phyloP scores from a whole-genome alignment of 257 asterid species.

The Plantago elongata region DNA sequence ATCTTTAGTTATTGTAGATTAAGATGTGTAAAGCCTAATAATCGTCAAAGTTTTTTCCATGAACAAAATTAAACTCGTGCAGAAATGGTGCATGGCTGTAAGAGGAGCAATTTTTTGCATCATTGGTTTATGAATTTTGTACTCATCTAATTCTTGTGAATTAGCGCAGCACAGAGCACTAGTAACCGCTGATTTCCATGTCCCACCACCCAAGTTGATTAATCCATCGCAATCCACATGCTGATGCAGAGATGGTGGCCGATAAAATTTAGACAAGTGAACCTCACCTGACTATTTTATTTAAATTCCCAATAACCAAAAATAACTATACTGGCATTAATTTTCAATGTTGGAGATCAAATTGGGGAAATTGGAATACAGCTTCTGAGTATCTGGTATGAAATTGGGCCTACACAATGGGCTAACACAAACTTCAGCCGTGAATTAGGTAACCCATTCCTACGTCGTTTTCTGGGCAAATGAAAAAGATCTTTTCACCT shows the following conservation, averaged over 20 bases:
- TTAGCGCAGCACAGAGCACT: constrained; percentile 7
- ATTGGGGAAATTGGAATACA: background rate
- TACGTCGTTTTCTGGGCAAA: background rate
- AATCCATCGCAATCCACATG: background rate
- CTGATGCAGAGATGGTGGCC: background rate
- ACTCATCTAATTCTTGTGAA: background rate
- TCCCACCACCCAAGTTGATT: background rate
- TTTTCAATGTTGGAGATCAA: background rate
- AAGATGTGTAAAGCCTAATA: no score
- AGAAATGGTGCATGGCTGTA: constrained; percentile 9
- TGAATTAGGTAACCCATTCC: background rate
- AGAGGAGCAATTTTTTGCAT: constrained; percentile 10
- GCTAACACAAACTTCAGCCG: background rate
- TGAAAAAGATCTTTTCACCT: background rate
- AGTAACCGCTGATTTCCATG: constrained; percentile 3
- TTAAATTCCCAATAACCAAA: background rate
- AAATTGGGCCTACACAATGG: background rate
- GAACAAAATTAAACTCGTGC: background rate
- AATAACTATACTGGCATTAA: background rate
- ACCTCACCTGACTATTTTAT: background rate
- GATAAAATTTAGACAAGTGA: background rate
- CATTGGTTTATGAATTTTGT: background rate
- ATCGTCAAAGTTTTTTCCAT: background rate
- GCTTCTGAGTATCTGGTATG: background rate
- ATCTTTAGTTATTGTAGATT: no score